Conservation (phyloP, 2,329 filamentous ascomycete species). For the Domatiomyces globalis region DNA sequence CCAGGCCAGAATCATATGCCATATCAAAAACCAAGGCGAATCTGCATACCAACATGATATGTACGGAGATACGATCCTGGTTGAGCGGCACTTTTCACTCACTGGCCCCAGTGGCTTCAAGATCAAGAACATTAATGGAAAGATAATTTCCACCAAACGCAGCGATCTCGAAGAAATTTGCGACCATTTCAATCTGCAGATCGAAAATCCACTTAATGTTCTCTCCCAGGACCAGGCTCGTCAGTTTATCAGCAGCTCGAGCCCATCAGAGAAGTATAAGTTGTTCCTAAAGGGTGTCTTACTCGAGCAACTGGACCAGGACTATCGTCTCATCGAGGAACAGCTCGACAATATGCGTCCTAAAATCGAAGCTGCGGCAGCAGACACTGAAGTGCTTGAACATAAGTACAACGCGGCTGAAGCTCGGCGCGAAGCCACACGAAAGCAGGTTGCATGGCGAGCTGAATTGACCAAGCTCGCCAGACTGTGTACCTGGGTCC, state of each 20-base stretch:
- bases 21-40: constrained; percentile 77
- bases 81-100: constrained; percentile 79
- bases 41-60: constrained; percentile 70
- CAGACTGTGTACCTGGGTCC: background rate
- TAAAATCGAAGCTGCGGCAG: constrained; percentile 46
- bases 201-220: constrained; percentile 93
- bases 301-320: constrained; percentile 77
- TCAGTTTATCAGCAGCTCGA: constrained; percentile 79
- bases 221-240: constrained; percentile 90
- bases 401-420: constrained; percentile 23
- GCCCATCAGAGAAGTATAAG: constrained; percentile 75
- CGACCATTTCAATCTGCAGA: constrained; percentile 83
- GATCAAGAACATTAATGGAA: constrained; percentile 57
- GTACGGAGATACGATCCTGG: constrained; percentile 71
- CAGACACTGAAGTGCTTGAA: constrained; percentile 50
- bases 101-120: constrained; percentile 61
- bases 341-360: constrained; percentile 57
- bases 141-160: constrained; percentile 63
- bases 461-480: background rate
- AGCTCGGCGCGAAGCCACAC: background rate
- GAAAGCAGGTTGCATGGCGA: background rate
- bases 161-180: constrained; percentile 81
- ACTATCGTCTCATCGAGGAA: constrained; percentile 74
- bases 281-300: constrained; percentile 94
- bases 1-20: constrained; percentile 58